phyloP scores from a whole-genome alignment of 768 basidiomycete genomes.

The Serendipita sp. region DNA sequence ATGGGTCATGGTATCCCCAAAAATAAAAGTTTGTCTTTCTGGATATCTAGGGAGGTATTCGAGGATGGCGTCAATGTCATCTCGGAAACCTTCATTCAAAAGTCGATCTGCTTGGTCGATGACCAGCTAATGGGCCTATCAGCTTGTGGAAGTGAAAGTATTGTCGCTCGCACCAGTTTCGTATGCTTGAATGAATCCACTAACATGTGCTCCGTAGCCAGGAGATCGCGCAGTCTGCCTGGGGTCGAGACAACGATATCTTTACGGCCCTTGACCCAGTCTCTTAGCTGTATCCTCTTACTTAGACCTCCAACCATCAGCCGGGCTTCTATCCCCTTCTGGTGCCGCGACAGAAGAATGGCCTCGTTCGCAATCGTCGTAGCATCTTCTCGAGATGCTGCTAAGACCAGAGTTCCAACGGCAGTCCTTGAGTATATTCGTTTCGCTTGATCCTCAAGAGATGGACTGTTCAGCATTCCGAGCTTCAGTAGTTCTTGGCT shows the following conservation, averaged over 20 bases:
- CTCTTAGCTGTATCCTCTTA: constrained; percentile 47
- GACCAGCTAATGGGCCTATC: constrained; percentile 44
- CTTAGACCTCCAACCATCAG: constrained; percentile 65
- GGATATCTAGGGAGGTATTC: constrained; percentile 42
- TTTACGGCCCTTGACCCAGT: constrained; percentile 45
- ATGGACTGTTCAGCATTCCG: constrained; percentile 23
- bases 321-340: constrained; percentile 44
- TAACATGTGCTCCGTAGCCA: constrained; percentile 44
- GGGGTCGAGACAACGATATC: constrained; percentile 86
- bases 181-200: constrained; percentile 36
- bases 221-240: constrained; percentile 65
- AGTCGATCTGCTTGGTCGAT: constrained; percentile 88
- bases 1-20: constrained; percentile 72
- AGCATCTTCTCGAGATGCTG: constrained; percentile 80
- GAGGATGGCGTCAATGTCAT: constrained; percentile 64
- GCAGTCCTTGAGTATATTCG: constrained; percentile 28
- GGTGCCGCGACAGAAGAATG: constrained; percentile 39
- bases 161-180: constrained; percentile 34
- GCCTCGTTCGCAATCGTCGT: constrained; percentile 83
- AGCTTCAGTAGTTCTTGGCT: constrained; percentile 28
- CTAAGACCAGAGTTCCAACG: constrained; percentile 67
- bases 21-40: constrained; percentile 77
- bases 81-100: constrained; percentile 82
- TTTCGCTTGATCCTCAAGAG: constrained; percentile 21
- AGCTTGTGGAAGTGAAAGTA: constrained; percentile 9